These are phyloP conservation scores for Neurospora tetraspora DNA, from an alignment of 495 filamentous ascomycete genomes.

Conservation along the genomic window DNA sequence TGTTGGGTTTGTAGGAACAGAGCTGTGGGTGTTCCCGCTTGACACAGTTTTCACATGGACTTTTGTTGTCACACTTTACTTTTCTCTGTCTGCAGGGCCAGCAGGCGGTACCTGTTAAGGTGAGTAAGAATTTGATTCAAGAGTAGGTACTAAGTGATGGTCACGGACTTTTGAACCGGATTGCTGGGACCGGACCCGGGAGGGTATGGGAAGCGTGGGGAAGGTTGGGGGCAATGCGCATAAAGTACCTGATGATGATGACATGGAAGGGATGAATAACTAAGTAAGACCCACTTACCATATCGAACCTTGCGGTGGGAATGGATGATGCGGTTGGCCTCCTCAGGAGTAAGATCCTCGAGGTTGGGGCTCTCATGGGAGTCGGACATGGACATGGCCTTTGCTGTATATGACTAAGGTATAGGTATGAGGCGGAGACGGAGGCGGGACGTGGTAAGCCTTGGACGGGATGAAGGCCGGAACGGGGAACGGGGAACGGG, in stretches of 20 bases:
- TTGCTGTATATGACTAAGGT: not conserved
- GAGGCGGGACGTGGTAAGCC: not conserved
- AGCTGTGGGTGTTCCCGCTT: conserved; percentile 63
- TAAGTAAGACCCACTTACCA: conserved; percentile 29
- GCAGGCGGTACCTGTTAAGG: conserved; percentile 46
- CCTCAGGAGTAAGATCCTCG: conserved; percentile 44
- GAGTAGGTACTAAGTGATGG: too few species aligned
- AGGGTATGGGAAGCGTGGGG: not conserved
- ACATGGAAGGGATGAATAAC: conserved; percentile 3
- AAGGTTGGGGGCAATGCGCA: not conserved
- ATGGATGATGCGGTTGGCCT: conserved; percentile 49
- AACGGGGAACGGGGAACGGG: not conserved
- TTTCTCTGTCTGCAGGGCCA: conserved; percentile 67
- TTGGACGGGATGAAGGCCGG: not conserved
- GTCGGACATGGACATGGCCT: conserved; percentile 19
- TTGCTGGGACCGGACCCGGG: not conserved
- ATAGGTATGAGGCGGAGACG: not conserved
- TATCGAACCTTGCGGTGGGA: conserved; percentile 50
- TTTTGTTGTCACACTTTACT: conserved; percentile 65
- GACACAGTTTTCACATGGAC: conserved; percentile 63
- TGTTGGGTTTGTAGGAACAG: conserved; percentile 63
- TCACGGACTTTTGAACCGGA: not conserved
- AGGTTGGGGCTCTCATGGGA: conserved; percentile 27
- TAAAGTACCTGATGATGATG: not conserved
- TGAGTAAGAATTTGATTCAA: conserved; percentile 4